These are phyloP conservation scores for Leishmania arabica DNA, from an alignment of 208 protist species.

Conservation along the genomic window DNA sequence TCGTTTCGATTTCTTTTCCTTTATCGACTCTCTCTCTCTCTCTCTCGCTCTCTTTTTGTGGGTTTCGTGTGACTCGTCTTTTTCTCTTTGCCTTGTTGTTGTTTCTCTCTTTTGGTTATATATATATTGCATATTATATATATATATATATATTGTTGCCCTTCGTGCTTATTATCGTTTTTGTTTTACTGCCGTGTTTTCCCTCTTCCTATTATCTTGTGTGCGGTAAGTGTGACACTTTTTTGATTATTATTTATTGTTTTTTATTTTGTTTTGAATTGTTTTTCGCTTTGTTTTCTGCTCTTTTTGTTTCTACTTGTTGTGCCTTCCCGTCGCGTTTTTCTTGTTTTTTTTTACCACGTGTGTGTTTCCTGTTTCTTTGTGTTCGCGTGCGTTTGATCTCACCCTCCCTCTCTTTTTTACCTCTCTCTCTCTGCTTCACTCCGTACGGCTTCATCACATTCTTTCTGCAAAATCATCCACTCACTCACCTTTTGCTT, in stretches of 20 bases:
- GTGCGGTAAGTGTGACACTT: neutral
- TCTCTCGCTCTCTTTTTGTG: neutral
- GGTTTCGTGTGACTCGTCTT: neutral
- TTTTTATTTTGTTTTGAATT: constrained; percentile 7
- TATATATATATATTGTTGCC: neutral
- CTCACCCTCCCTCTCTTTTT: constrained; percentile 7
- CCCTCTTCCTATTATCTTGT: neutral
- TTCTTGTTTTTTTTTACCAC: neutral
- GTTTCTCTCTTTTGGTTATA: neutral
- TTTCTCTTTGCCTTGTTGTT: constrained; percentile 4
- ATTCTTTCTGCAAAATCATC: neutral
- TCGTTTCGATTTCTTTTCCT: constrained; percentile 3
- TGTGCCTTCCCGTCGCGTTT: constrained; percentile 5
- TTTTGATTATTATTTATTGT: neutral
- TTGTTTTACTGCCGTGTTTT: neutral
- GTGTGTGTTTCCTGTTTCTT: neutral
- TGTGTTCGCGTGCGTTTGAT: neutral
- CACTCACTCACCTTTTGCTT: constrained; percentile 2
- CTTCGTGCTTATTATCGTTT: neutral
- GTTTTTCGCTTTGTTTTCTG: constrained; percentile 6
- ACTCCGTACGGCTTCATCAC: constrained; percentile 8
- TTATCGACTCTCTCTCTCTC: constrained; percentile 8
- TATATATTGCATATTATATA: neutral
- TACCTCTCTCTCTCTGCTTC: constrained; percentile 9
- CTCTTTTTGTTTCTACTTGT: constrained; percentile 13